Evolutionary conservation across 2,329 filamentous ascomycete species (phyloP).

Genomic region (Cordyceps sp.): DNA sequence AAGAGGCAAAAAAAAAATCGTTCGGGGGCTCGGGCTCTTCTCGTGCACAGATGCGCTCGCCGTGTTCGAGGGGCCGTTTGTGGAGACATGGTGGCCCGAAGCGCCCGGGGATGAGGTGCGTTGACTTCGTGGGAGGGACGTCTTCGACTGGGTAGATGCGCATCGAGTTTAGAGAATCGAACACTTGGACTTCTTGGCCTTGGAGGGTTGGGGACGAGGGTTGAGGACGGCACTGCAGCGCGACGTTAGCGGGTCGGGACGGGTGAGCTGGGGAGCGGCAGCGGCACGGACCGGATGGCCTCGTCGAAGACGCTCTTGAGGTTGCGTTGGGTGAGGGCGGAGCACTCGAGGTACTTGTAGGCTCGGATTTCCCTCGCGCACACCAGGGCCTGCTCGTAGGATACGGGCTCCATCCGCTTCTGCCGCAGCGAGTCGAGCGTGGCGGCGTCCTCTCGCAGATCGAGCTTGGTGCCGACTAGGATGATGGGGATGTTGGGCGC

Average conservation of each 20-base stretch:
- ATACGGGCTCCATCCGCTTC: constrained; percentile 83
- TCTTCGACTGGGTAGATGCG: too few species aligned
- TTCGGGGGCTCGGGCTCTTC: neutral
- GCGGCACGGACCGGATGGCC: constrained; percentile 65
- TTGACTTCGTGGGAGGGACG: too few species aligned
- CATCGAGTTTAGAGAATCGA: constrained; percentile 47
- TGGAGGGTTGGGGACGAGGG: constrained; percentile 39
- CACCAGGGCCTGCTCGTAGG: constrained; percentile 77
- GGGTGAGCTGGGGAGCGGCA: too few species aligned
- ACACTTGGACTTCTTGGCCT: constrained; percentile 52
- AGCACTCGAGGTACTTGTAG: constrained; percentile 96
- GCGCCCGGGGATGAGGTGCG: too few species aligned
- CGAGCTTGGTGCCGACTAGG: constrained; percentile 90
- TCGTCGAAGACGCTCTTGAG: constrained; percentile 98
- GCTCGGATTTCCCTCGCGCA: constrained; percentile 90
- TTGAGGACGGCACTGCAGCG: constrained; percentile 49
- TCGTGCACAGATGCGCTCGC: neutral
- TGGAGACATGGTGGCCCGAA: too few species aligned
- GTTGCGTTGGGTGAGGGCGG: constrained; percentile 88
- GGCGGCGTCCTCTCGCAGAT: constrained; percentile 74
- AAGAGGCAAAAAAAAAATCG: neutral
- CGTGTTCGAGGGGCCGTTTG: too few species aligned
- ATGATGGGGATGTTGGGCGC: constrained; percentile 93
- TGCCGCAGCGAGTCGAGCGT: constrained; percentile 70
- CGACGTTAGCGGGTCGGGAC: neutral